A percentile compares a stretch with the other conserved stretches of the same genome.
Conservation (phyloP, 2,329 filamentous ascomycete species). For the Xylariaceae sp. region DNA sequence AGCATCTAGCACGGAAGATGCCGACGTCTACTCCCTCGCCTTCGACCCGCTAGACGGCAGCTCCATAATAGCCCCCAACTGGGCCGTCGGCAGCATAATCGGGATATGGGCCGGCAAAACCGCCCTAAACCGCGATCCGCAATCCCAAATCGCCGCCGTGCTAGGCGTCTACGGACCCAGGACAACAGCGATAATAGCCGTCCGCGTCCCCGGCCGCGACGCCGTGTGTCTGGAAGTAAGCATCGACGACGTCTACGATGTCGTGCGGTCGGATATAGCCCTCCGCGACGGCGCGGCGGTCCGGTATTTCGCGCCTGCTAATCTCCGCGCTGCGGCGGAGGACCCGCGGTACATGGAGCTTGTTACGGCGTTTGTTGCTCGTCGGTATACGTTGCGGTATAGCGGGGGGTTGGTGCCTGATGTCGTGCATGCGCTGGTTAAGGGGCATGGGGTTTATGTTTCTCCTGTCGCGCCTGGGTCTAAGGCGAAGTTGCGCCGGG, state of each 20-base stretch:
- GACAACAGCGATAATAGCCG: slow-evolving; percentile 52
- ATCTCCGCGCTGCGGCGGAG: slow-evolving; percentile 54
- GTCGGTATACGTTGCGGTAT: slow-evolving; percentile 57
- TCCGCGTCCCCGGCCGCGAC: slow-evolving; percentile 42
- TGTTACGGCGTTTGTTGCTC: slow-evolving; percentile 46
- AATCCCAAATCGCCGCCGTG: slow-evolving; percentile 46
- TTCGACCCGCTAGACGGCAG: slow-evolving; percentile 63
- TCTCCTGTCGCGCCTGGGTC: slow-evolving; percentile 51
- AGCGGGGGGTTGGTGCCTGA: slow-evolving; percentile 59
- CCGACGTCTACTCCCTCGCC: slow-evolving; percentile 49
- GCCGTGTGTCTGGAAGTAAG: slow-evolving; percentile 51
- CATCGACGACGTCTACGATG: slow-evolving; percentile 34
- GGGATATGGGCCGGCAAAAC: slow-evolving; percentile 53
- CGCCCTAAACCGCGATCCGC: slow-evolving; percentile 41
- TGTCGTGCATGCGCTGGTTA: slow-evolving; percentile 54
- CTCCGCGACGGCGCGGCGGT: slow-evolving; percentile 39
- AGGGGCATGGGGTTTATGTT: slow-evolving; percentile 59
- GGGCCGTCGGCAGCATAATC: slow-evolving; percentile 56
- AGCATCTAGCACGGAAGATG: not conserved
- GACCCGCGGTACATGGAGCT: slow-evolving; percentile 46
- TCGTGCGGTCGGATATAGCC: slow-evolving; percentile 41
- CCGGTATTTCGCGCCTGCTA: slow-evolving; percentile 60
- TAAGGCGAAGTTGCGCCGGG: slow-evolving; percentile 52
- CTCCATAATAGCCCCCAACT: slow-evolving; percentile 56
- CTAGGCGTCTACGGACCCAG: slow-evolving; percentile 53